A percentile compares a stretch with the other conserved stretches of the same genome.
These are phyloP conservation scores for Hirschioporus abietinus DNA, from an alignment of 768 basidiomycete species.

Conservation along the genomic window DNA sequence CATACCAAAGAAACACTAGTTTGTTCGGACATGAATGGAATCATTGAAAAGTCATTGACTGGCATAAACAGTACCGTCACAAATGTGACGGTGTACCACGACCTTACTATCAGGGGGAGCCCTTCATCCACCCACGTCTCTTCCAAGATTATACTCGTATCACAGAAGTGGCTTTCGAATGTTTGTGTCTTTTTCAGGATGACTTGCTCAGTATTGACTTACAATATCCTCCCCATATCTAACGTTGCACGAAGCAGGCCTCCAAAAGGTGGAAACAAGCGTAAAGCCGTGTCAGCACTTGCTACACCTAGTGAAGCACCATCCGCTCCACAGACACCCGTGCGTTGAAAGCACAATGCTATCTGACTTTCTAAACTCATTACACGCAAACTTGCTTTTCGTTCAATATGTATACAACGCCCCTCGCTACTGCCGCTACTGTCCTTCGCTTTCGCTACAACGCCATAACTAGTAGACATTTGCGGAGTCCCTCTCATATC, in stretches of 20 bases:
- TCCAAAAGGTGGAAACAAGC: constrained; percentile 24
- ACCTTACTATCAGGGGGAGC: too few species aligned
- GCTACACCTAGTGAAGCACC: constrained; percentile 11
- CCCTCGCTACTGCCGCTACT: too few species aligned
- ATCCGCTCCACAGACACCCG: constrained; percentile 14
- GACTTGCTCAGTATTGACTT: neutral
- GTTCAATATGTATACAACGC: neutral
- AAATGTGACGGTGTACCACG: too few species aligned
- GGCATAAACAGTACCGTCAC: too few species aligned
- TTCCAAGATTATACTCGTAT: too few species aligned
- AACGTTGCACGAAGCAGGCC: constrained; percentile 15
- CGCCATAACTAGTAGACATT: constrained; percentile 50
- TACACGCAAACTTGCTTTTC: neutral
- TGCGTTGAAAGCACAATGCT: constrained; percentile 8
- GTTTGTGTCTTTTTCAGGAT: too few species aligned
- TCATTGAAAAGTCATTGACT: neutral
- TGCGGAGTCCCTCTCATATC: constrained; percentile 69
- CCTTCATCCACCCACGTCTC: too few species aligned
- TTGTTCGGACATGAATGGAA: neutral
- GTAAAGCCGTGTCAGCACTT: constrained; percentile 10
- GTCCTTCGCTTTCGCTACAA: too few species aligned
- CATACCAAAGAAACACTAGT: neutral
- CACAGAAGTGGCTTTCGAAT: too few species aligned
- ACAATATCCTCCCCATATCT: neutral
- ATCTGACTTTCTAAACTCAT: neutral